These are phyloP conservation scores for Trichoderma sp. DNA, from an alignment of 2,329 filamentous ascomycete genomes.

Conservation along the genomic window DNA sequence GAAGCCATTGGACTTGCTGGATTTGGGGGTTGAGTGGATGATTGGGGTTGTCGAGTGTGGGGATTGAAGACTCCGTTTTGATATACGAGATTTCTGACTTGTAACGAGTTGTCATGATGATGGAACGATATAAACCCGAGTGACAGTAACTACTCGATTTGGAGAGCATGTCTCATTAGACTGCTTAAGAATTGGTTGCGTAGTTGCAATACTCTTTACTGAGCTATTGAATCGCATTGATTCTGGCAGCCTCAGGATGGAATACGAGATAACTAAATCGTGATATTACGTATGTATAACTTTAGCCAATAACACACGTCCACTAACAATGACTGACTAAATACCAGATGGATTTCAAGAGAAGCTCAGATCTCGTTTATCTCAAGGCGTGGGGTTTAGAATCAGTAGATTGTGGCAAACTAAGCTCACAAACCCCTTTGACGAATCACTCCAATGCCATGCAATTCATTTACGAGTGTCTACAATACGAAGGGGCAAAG, in stretches of 20 bases:
- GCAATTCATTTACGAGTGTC: background rate
- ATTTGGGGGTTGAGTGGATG: background rate
- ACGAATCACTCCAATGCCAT: too few relatives aligned
- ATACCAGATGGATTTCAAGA: background rate
- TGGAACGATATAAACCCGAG: background rate
- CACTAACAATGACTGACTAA: background rate
- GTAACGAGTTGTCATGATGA: background rate
- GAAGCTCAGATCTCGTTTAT: background rate
- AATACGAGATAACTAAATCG: background rate
- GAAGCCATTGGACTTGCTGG: background rate
- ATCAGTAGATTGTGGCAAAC: background rate
- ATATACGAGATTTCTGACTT: background rate
- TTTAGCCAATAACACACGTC: background rate
- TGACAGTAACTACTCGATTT: background rate
- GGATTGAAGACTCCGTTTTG: background rate
- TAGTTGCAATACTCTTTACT: background rate
- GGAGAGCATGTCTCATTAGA: background rate
- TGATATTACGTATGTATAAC: background rate
- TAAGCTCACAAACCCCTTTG: background rate
- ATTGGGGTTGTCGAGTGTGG: background rate
- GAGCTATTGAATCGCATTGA: background rate
- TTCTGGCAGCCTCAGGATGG: background rate
- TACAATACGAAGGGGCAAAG: background rate
- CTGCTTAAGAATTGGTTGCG: background rate
- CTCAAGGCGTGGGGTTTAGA: background rate